Evolutionary conservation across 495 filamentous ascomycete species (phyloP), one percentile per base, ranked within the genome.

Genomic region (Podospora sp.): DNA sequence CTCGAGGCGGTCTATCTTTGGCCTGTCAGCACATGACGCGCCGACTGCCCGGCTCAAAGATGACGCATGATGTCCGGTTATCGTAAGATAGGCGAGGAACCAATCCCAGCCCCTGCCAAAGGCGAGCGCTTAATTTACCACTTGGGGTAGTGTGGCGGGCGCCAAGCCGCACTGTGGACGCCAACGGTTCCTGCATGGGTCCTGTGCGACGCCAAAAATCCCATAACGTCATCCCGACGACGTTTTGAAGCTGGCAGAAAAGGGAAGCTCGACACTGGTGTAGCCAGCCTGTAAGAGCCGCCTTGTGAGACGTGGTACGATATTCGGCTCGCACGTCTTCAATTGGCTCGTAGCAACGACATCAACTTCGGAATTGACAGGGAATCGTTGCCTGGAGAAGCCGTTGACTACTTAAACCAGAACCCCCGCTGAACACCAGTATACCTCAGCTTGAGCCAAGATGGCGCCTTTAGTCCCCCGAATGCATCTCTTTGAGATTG

Each of bases 401-500:
- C 40, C 16, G 40, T 46, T 46, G 12, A 4, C 9, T 18, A 14
- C 40, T 46, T 46, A 6, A 67, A 66, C 33, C 26, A 50, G 7
- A 20, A 8, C 62, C 14, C n/a, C 27, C 50, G 35, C 57, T 11
- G 16, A 25, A 36, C 60, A 50, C 1, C 36, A 25, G 22, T 25
- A 9, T 6, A 62, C 29, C 1, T 33, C 60, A 56, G n/a, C 61
- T 33, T 8, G 29, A 46, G 52, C 18, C 65, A 75, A 52, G 56
- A 86, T 85, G 84, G 74, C 81, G 24, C 79, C 84, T 21, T 76
- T 78, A 50, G 73, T 84, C 58, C 84, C 82, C 8, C 80, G 84
- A 20, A 79, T 87, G 78, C 81, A 86, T 71, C 80, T 87, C 65
- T 85, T 81, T 64, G 84, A 87, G 77, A 82, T 86, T 62, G 82